Conservation (phyloP, 495 filamentous ascomycete species). For the Daldinia decipiens region DNA sequence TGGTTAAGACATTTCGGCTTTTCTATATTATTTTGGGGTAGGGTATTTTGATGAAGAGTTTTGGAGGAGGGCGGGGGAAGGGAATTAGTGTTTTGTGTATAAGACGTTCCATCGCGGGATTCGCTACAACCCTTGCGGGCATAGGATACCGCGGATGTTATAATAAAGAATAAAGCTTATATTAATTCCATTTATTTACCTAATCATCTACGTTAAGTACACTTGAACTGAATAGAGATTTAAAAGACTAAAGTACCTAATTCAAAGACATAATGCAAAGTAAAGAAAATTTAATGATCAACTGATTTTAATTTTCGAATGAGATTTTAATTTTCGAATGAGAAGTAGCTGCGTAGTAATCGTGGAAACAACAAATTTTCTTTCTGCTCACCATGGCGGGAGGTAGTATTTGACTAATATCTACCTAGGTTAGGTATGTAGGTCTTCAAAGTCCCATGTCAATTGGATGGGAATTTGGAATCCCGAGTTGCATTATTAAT, state of each 20-base stretch:
- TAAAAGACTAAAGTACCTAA: not conserved
- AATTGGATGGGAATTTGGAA: slow-evolving; percentile 34
- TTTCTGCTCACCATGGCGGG: not conserved
- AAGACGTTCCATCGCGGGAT: slow-evolving; percentile 4
- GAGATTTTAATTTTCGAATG: too few species aligned
- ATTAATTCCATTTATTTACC: not conserved
- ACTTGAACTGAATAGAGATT: not conserved
- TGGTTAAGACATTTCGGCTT: slow-evolving; percentile 1
- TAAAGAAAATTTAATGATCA: too few species aligned
- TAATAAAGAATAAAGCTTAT: not conserved
- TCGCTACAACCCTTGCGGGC: not conserved
- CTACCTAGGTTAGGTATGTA: not conserved
- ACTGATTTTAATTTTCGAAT: not conserved
- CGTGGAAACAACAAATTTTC: not conserved
- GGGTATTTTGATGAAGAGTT: not conserved
- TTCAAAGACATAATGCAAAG: too few species aligned
- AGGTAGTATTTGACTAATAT: slow-evolving; percentile 7
- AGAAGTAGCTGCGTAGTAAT: not conserved
- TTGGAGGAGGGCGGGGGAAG: slow-evolving; percentile 1
- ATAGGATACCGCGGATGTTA: not conserved
- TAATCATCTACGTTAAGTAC: too few species aligned
- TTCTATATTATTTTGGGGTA: not conserved
- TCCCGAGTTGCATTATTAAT: slow-evolving; percentile 12
- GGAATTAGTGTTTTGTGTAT: not conserved
- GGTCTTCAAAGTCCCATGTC: slow-evolving; percentile 20